phyloP scores from a whole-genome alignment of 1,284 basidiomycete genomes.

The Wolfiporia cocos region DNA sequence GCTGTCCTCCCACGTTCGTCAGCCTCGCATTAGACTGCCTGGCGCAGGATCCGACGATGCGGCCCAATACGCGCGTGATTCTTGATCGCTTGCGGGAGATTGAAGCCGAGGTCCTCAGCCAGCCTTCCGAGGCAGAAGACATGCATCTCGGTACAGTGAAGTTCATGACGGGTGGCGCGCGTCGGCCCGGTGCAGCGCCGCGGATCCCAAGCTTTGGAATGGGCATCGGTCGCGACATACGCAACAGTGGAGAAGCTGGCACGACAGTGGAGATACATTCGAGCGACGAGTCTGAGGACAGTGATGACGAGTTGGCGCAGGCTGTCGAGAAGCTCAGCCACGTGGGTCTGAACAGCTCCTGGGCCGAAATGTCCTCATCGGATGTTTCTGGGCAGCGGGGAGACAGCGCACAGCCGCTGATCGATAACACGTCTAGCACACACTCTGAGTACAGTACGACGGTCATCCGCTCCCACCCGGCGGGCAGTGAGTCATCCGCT shows the following conservation, averaged over 20 bases:
- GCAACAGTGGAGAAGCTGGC: conserved; percentile 13
- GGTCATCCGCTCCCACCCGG: conserved; percentile 45
- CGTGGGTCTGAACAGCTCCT: conserved; percentile 44
- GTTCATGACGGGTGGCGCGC: conserved; percentile 57
- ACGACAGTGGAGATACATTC: conserved; percentile 22
- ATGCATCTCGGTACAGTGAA: conserved; percentile 84
- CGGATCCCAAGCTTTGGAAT: conserved; percentile 84
- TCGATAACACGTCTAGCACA: conserved; percentile 39
- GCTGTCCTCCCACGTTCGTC: conserved; percentile 78
- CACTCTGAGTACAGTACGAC: conserved; percentile 64
- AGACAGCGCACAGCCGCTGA: conserved; percentile 48
- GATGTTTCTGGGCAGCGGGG: conserved; percentile 27
- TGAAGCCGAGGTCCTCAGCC: conserved; percentile 74
- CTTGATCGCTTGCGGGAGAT: conserved; percentile 71
- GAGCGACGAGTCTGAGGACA: conserved; percentile 42
- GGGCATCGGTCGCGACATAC: conserved; percentile 59
- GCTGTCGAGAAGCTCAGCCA: conserved; percentile 53
- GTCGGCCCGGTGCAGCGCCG: conserved; percentile 52
- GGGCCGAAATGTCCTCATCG: conserved; percentile 28
- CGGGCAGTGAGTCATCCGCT: conserved; percentile 35
- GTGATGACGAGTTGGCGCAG: conserved; percentile 68
- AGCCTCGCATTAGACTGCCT: conserved; percentile 79
- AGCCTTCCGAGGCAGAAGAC: conserved; percentile 57
- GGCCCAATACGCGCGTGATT: conserved; percentile 78
- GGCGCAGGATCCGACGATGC: conserved; percentile 53